phyloP scores from a whole-genome alignment of 2,329 filamentous ascomycete species.

The Aspergillus pseudotamarii region DNA sequence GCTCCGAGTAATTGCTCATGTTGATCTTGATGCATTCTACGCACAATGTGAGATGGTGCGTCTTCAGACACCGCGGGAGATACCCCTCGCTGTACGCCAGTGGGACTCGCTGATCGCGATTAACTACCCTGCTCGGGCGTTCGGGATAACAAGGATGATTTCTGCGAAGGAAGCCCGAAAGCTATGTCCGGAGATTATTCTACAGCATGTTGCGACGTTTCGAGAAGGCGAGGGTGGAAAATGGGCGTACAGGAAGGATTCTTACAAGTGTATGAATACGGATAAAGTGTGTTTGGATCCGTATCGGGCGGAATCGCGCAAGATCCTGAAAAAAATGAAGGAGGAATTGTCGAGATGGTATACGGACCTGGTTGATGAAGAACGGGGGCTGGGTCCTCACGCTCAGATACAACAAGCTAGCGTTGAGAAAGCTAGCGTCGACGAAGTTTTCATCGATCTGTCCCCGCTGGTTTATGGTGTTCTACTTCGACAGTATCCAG shows the following conservation, averaged over 20 bases:
- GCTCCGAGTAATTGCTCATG: slow-evolving; percentile 82
- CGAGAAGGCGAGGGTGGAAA: slow-evolving; percentile 80
- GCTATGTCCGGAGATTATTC: slow-evolving; percentile 78
- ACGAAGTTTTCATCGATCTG: slow-evolving; percentile 93
- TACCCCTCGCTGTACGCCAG: slow-evolving; percentile 90
- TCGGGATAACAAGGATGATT: slow-evolving; percentile 78
- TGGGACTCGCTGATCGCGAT: slow-evolving; percentile 95
- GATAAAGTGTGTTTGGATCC: slow-evolving; percentile 95
- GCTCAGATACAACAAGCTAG: slow-evolving; percentile 46
- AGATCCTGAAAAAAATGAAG: slow-evolving; percentile 78
- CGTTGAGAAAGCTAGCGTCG: slow-evolving; percentile 91
- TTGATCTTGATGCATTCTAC: slow-evolving; percentile 98
- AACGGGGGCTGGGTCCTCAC: slow-evolving; percentile 11
- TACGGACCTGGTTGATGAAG: slow-evolving; percentile 23
- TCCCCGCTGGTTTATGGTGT: slow-evolving; percentile 79
- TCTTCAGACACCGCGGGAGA: slow-evolving; percentile 70
- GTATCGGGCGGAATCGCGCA: slow-evolving; percentile 81
- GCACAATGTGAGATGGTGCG: slow-evolving; percentile 94
- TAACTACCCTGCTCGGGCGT: slow-evolving; percentile 87
- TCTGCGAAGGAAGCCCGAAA: slow-evolving; percentile 80
- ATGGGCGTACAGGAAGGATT: slow-evolving; percentile 88
- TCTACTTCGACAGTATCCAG: slow-evolving; percentile 75
- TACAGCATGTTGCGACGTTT: slow-evolving; percentile 95
- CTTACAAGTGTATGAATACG: slow-evolving; percentile 74
- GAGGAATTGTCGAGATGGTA: slow-evolving; percentile 62